Evolutionary conservation across 805 yeast species (phyloP).

Genomic region (Wickerhamomyces sydowiorum): DNA sequence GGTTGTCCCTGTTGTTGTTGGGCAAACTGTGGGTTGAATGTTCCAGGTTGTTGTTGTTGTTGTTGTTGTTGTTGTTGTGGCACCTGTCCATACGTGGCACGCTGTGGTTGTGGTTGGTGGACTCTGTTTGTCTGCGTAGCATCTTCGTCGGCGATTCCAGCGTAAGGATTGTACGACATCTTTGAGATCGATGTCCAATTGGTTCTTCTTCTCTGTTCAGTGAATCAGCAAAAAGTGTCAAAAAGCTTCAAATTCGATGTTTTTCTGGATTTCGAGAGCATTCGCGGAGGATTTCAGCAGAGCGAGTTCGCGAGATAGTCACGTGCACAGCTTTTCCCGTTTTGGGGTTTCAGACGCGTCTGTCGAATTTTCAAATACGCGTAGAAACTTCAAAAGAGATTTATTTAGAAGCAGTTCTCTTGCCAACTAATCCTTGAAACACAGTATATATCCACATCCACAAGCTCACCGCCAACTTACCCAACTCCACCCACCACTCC

Average conservation of each 20-base stretch:
- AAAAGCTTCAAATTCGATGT: neutral
- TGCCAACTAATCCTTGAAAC: too few species aligned
- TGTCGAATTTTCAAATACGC: neutral
- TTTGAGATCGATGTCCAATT: too few species aligned
- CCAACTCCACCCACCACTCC: too few species aligned
- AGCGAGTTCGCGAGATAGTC: neutral
- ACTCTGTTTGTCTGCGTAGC: constrained; percentile 13
- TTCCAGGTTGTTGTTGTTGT: constrained; percentile 20
- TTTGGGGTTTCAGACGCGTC: neutral
- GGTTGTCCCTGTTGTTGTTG: constrained; percentile 11
- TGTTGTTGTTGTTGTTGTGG: constrained; percentile 22
- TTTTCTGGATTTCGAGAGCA: too few species aligned
- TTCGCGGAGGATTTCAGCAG: neutral
- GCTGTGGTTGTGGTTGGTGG: constrained; percentile 17
- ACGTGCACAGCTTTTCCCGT: neutral
- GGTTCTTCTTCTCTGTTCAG: too few species aligned
- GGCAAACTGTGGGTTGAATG: constrained; percentile 6
- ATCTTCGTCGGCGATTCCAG: constrained; percentile 20
- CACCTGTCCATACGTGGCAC: constrained; percentile 16
- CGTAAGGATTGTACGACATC: constrained; percentile 44
- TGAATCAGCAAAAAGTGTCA: neutral
- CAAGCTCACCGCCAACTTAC: too few species aligned
- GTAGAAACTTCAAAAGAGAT: neutral
- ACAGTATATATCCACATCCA: too few species aligned
- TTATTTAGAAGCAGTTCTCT: too few species aligned